phyloP scores from a whole-genome alignment of 805 yeast genomes.

The Candida yuanshanica region DNA sequence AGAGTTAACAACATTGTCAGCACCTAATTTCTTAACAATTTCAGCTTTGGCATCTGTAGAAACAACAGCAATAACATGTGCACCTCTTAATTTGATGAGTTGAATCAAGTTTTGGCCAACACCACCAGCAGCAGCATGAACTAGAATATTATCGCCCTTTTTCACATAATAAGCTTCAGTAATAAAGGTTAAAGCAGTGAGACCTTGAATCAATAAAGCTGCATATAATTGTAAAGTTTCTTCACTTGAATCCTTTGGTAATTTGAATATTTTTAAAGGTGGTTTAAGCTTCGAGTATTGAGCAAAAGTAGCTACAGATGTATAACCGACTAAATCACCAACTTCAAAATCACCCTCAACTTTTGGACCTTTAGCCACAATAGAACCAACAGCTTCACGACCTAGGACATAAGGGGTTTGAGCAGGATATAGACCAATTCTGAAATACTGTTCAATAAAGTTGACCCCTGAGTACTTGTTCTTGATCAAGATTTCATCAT shows the following conservation, averaged over 20 bases:
- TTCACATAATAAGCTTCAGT: conserved; percentile 62
- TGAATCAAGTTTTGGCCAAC: conserved; percentile 74
- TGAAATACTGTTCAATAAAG: conserved; percentile 76
- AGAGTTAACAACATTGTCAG: conserved; percentile 60
- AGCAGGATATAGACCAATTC: conserved; percentile 69
- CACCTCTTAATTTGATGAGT: conserved; percentile 58
- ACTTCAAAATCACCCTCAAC: conserved; percentile 45
- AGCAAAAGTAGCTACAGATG: conserved; percentile 54
- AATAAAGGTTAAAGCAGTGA: conserved; percentile 72
- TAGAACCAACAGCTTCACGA: conserved; percentile 65
- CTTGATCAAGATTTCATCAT: conserved; percentile 61
- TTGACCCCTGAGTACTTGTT: conserved; percentile 77
- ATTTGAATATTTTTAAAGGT: conserved; percentile 35
- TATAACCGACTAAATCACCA: conserved; percentile 69
- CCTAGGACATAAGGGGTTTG: conserved; percentile 63
- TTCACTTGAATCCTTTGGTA: conserved; percentile 44
- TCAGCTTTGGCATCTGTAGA: conserved; percentile 69
- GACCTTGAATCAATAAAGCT: conserved; percentile 60
- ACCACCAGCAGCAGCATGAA: conserved; percentile 96
- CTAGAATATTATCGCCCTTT: conserved; percentile 64
- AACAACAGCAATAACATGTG: conserved; percentile 79
- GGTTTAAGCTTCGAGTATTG: conserved; percentile 55
- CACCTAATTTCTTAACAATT: conserved; percentile 67
- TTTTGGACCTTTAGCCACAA: conserved; percentile 56
- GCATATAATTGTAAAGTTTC: conserved; percentile 51